These are phyloP conservation scores for Flaveria brownii DNA, from an alignment of 129 eudicot species.

Conservation along the genomic window DNA sequence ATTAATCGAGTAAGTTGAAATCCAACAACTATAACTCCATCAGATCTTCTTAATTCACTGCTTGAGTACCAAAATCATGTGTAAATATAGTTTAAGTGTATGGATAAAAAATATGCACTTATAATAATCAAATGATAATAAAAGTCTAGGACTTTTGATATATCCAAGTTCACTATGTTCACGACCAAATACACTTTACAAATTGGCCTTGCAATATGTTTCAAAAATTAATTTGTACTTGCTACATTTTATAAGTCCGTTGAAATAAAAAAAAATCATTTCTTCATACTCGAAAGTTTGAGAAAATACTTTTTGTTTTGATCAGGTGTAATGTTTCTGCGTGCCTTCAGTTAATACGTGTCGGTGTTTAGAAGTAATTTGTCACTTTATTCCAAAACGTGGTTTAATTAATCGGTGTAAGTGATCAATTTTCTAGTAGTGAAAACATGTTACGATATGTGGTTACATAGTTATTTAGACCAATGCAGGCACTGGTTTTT, in stretches of 20 bases:
- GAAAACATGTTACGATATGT: not conserved
- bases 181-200: too few species aligned
- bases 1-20: constrained; percentile 32
- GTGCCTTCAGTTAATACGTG: not conserved
- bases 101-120: not conserved
- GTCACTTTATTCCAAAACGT: not conserved
- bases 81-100: not conserved
- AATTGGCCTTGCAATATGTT: too few species aligned
- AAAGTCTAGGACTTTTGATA: not conserved
- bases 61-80: not conserved
- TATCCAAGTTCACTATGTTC: too few species aligned
- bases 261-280: too few species aligned
- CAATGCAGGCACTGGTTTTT: not conserved
- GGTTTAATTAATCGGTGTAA: too few species aligned
- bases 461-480: not conserved
- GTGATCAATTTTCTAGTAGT: too few species aligned
- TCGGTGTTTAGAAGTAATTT: not conserved
- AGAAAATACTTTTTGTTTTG: too few species aligned
- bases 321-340: too few species aligned
- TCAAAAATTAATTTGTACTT: too few species aligned
- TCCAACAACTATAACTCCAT: too few species aligned
- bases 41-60: not conserved
- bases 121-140: not conserved
- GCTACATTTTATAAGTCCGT: too few species aligned
- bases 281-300: too few species aligned